phyloP scores from a whole-genome alignment of 495 filamentous ascomycete genomes.

The Penicillium ochrochloron region DNA sequence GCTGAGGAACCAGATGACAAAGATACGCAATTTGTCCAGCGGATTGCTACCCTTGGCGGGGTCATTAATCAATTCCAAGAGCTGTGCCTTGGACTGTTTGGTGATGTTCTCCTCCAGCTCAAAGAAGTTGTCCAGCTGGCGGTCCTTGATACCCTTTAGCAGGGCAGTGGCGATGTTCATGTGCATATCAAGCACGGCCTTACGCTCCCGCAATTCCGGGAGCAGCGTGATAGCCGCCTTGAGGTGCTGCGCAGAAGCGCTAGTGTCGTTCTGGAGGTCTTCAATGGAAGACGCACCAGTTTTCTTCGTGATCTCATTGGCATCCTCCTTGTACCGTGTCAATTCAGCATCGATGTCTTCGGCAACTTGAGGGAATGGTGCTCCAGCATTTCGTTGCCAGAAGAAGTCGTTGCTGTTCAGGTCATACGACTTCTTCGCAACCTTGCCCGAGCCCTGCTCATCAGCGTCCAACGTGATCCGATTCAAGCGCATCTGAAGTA shows the following conservation, averaged over 20 bases:
- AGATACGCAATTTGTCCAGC: slow-evolving; percentile 86
- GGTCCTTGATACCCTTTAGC: slow-evolving; percentile 87
- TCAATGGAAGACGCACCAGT: slow-evolving; percentile 93
- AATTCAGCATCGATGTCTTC: slow-evolving; percentile 95
- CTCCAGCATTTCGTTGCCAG: slow-evolving; percentile 91
- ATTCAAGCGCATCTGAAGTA: slow-evolving; percentile 91
- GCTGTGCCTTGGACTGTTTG: slow-evolving; percentile 88
- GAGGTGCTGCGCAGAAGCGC: slow-evolving; percentile 87
- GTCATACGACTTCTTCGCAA: slow-evolving; percentile 84
- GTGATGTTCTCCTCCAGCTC: slow-evolving; percentile 93
- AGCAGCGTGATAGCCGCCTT: slow-evolving; percentile 93
- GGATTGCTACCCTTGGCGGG: slow-evolving; percentile 80
- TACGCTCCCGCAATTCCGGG: slow-evolving; percentile 90
- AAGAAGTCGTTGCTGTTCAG: slow-evolving; percentile 93
- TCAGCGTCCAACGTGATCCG: slow-evolving; percentile 94
- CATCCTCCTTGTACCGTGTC: slow-evolving; percentile 93
- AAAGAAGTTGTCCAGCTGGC: slow-evolving; percentile 94
- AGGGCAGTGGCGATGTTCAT: slow-evolving; percentile 96
- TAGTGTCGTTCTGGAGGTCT: slow-evolving; percentile 87
- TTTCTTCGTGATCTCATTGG: slow-evolving; percentile 91
- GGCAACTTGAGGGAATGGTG: slow-evolving; percentile 94
- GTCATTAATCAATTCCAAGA: slow-evolving; percentile 86
- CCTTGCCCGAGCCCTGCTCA: slow-evolving; percentile 71
- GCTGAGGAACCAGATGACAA: slow-evolving; percentile 97
- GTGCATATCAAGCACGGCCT: slow-evolving; percentile 93